phyloP scores from a whole-genome alignment of 2,329 filamentous ascomycete genomes.

The Tothia fuscella region DNA sequence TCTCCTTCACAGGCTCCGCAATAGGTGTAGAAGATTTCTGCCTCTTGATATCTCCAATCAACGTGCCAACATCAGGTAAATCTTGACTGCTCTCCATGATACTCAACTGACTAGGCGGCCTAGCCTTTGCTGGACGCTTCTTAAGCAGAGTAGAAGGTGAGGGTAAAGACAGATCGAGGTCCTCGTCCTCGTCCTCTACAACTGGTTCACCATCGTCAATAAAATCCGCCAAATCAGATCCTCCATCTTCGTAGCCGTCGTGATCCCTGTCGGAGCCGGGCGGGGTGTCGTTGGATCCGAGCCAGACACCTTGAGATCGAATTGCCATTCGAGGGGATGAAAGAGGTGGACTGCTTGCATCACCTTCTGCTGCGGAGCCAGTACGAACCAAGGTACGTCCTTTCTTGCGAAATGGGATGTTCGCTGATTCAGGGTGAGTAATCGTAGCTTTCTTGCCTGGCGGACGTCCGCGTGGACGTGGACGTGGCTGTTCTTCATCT shows the following conservation, averaged over 20 bases:
- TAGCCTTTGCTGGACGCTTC: not conserved
- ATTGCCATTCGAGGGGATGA: conserved; percentile 8
- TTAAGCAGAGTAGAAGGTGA: conserved; percentile 4
- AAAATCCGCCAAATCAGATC: conserved; percentile 11
- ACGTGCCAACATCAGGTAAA: conserved; percentile 1
- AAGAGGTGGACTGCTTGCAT: conserved; percentile 9
- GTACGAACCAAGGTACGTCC: not conserved
- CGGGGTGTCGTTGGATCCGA: conserved; percentile 10
- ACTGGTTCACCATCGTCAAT: conserved; percentile 10
- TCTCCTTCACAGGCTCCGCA: conserved; percentile 1
- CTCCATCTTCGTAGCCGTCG: conserved; percentile 5
- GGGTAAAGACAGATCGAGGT: conserved; percentile 1
- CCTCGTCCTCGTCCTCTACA: too few relatives aligned
- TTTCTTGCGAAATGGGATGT: conserved; percentile 2
- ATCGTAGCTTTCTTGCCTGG: not conserved
- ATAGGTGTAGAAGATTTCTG: not conserved
- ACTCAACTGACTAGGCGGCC: conserved; percentile 4
- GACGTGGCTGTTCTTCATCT: not conserved
- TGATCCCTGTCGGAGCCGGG: conserved; percentile 1
- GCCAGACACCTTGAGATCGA: conserved; percentile 7
- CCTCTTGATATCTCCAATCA: not conserved
- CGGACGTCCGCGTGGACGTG: conserved; percentile 4
- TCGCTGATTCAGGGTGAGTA: not conserved
- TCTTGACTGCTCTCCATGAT: conserved; percentile 9
- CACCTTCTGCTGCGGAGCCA: conserved; percentile 10